A percentile compares a stretch with the other conserved stretches of the same genome.
Evolutionary conservation across 352 stramenopile genomes (phyloP).

Genomic region (Phytophthora rubi): DNA sequence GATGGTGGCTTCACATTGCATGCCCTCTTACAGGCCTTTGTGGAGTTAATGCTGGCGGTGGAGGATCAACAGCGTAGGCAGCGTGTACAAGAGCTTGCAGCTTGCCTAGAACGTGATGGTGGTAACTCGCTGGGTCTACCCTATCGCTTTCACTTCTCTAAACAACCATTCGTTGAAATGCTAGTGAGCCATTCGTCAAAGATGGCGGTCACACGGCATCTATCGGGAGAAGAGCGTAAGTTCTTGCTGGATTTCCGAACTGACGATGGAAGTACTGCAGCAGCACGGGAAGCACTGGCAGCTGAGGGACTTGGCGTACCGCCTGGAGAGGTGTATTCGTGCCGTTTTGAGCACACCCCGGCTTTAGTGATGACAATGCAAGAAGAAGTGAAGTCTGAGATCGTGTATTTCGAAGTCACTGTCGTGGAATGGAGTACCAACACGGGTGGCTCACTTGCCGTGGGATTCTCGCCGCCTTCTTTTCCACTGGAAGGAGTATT

Average conservation of each 20-base stretch:
- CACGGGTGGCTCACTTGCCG: slow-evolving; percentile 41
- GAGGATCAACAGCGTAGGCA: slow-evolving; percentile 72
- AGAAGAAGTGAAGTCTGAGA: slow-evolving; percentile 71
- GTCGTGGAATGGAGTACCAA: slow-evolving; percentile 65
- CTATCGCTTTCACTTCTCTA: slow-evolving; percentile 79
- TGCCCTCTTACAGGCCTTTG: slow-evolving; percentile 76
- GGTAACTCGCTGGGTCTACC: slow-evolving; percentile 61
- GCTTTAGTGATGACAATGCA: slow-evolving; percentile 76
- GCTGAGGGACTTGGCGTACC: slow-evolving; percentile 26
- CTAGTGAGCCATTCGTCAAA: slow-evolving; percentile 84
- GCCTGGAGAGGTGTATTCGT: slow-evolving; percentile 57
- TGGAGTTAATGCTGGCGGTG: slow-evolving; percentile 86
- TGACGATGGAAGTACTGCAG: slow-evolving; percentile 42
- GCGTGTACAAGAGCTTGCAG: slow-evolving; percentile 57
- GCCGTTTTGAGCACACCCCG: slow-evolving; percentile 82
- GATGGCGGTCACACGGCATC: slow-evolving; percentile 73
- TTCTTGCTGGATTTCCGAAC: slow-evolving; percentile 73
- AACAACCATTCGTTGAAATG: slow-evolving; percentile 73
- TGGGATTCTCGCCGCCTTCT: slow-evolving; percentile 72
- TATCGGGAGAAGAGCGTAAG: slow-evolving; percentile 78
- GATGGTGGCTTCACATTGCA: slow-evolving; percentile 80
- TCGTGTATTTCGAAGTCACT: slow-evolving; percentile 86
- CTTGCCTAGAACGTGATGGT: slow-evolving; percentile 58
- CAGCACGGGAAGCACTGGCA: slow-evolving; percentile 22
- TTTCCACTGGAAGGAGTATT: slow-evolving; percentile 74